Conservation (phyloP, 345 rosid species). For the Hibiscus syriacus region DNA sequence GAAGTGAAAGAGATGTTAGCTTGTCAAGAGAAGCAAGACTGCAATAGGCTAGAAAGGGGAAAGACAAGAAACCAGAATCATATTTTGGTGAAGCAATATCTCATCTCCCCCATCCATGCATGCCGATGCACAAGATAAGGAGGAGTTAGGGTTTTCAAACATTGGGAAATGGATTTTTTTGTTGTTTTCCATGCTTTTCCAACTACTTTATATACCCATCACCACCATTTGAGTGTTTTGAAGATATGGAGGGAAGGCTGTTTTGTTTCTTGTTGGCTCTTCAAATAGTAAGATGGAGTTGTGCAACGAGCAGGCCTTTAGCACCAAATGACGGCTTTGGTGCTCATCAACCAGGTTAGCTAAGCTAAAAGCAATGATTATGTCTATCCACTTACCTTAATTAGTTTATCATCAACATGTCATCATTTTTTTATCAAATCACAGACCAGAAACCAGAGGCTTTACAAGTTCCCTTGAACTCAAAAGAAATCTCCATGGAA, state of each 20-base stretch:
- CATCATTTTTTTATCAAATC: background rate
- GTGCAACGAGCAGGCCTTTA: slow-evolving; percentile 42
- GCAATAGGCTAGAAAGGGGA: background rate
- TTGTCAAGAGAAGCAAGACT: slow-evolving; percentile 16
- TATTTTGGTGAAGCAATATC: slow-evolving; percentile 28
- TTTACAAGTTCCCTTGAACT: background rate
- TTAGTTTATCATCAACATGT: background rate
- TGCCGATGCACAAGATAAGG: slow-evolving; percentile 8
- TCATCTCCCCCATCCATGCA: background rate
- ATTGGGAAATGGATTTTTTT: slow-evolving; percentile 24
- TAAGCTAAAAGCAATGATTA: background rate
- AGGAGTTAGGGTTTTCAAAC: background rate
- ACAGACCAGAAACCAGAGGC: background rate
- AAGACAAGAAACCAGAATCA: slow-evolving; percentile 12
- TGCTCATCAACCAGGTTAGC: slow-evolving; percentile 37
- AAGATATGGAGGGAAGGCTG: slow-evolving; percentile 29
- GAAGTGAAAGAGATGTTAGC: slow-evolving; percentile 5
- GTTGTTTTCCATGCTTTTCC: background rate
- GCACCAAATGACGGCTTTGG: slow-evolving; percentile 27
- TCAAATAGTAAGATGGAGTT: slow-evolving; percentile 37
- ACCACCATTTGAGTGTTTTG: slow-evolving; percentile 22
- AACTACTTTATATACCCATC: slow-evolving; percentile 13
- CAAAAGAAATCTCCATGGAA: slow-evolving; percentile 4
- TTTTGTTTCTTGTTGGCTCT: slow-evolving; percentile 28
- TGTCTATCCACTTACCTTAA: background rate